phyloP scores from a whole-genome alignment of 345 rosid genomes.

The Tarenaya hassleriana region DNA sequence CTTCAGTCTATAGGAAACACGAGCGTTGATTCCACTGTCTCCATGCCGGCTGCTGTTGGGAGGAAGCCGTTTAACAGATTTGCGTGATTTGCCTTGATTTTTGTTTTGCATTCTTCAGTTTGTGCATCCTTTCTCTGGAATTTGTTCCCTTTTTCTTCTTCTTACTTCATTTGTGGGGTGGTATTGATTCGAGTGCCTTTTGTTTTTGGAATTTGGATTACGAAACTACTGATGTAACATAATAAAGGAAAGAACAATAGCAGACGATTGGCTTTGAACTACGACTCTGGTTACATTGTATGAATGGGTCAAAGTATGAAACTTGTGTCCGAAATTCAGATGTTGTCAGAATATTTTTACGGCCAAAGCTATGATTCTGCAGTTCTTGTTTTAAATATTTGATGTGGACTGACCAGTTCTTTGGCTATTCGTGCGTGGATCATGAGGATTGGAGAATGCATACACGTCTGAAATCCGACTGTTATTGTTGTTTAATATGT shows the following conservation, averaged over 20 bases:
- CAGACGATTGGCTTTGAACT: constrained; percentile 16
- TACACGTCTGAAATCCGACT: no score
- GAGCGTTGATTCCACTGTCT: constrained; percentile 73
- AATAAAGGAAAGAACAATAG: constrained; percentile 25
- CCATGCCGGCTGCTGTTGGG: constrained; percentile 65
- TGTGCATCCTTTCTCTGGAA: not conserved
- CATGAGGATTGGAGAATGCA: no score
- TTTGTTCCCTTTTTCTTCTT: constrained; percentile 14
- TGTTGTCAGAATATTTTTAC: no score
- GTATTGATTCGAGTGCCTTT: constrained; percentile 41
- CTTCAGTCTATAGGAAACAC: constrained; percentile 55
- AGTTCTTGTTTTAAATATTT: not conserved
- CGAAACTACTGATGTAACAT: constrained; percentile 36
- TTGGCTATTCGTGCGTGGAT: not conserved
- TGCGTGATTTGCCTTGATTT: constrained; percentile 51
- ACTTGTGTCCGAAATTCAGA: no score
- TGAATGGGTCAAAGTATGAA: no score
- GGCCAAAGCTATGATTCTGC: no score
- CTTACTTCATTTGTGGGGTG: constrained; percentile 25
- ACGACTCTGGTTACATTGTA: no score
- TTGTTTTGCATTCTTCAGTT: no score
- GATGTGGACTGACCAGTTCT: no score
- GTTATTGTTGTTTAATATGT: no score
- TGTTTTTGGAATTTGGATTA: constrained; percentile 31
- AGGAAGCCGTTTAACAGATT: constrained; percentile 91